Evolutionary conservation across 1,284 basidiomycete genomes (phyloP).

Genomic region (Ganoderma meredithae): DNA sequence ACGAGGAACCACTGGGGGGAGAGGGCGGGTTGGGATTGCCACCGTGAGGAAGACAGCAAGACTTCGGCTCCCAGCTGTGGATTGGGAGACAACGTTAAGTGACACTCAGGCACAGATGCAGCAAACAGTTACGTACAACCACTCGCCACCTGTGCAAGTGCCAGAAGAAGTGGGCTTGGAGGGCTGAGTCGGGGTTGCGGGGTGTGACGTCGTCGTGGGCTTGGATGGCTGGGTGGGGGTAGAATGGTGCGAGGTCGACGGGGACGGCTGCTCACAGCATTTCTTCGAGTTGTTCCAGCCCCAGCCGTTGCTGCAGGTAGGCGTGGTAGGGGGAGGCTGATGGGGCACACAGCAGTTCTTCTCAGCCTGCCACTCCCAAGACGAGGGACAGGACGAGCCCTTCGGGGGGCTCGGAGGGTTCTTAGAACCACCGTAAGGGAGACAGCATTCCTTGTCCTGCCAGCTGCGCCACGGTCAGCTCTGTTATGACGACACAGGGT

Average conservation of each 20-base stretch:
- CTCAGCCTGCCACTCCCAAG: slow-evolving; percentile 43
- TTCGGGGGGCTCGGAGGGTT: slow-evolving; percentile 51
- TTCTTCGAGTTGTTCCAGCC: slow-evolving; percentile 38
- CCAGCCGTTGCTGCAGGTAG: slow-evolving; percentile 52
- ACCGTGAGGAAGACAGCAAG: slow-evolving; percentile 58
- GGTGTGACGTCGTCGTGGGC: neutral
- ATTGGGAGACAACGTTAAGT: neutral
- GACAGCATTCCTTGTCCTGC: slow-evolving; percentile 52
- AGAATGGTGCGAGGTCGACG: neutral
- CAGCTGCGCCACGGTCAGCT: slow-evolving; percentile 46
- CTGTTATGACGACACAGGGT: neutral
- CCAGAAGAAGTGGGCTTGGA: slow-evolving; percentile 16
- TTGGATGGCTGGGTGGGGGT: slow-evolving; percentile 2
- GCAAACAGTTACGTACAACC: slow-evolving; percentile 19
- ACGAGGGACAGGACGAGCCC: slow-evolving; percentile 53
- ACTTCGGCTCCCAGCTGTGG: slow-evolving; percentile 39
- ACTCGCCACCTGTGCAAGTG: slow-evolving; percentile 20
- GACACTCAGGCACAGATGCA: neutral
- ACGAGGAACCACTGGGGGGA: slow-evolving; percentile 56
- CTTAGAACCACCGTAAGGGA: slow-evolving; percentile 54
- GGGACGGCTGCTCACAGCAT: slow-evolving; percentile 2
- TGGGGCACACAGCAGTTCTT: slow-evolving; percentile 57
- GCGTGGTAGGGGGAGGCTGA: slow-evolving; percentile 42
- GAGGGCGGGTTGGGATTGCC: slow-evolving; percentile 51
- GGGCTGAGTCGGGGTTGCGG: slow-evolving; percentile 5